Evolutionary conservation across 2,329 filamentous ascomycete species (phyloP).

Genomic region (Akanthomyces uredinophilus): DNA sequence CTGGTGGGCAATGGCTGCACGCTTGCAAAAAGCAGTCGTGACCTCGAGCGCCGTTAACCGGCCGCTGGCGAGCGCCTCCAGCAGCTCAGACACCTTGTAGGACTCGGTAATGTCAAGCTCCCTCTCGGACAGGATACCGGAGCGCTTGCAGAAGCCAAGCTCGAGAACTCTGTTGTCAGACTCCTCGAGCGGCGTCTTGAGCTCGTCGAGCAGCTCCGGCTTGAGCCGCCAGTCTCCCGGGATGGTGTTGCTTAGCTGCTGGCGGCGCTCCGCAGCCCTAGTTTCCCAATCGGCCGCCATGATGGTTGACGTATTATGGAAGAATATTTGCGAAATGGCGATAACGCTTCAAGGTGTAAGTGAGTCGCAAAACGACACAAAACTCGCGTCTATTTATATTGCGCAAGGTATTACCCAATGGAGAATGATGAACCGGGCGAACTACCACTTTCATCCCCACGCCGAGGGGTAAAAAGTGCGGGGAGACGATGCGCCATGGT

Average conservation of each 20-base stretch:
- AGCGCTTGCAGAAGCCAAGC: constrained; percentile 17
- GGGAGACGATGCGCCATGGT: neutral
- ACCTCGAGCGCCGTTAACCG: constrained; percentile 32
- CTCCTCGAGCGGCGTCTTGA: constrained; percentile 12
- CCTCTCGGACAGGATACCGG: constrained; percentile 34
- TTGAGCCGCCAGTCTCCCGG: constrained; percentile 16
- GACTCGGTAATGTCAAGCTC: constrained; percentile 42
- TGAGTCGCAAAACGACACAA: neutral
- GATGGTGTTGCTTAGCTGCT: constrained; percentile 8
- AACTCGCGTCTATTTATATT: too few relatives aligned
- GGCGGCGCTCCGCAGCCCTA: constrained; percentile 9
- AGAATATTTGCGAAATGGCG: neutral
- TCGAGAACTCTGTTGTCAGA: constrained; percentile 17
- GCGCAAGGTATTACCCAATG: too few relatives aligned
- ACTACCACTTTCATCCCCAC: too few relatives aligned
- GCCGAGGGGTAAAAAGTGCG: neutral
- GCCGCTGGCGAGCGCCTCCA: constrained; percentile 29
- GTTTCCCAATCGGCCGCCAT: constrained; percentile 8
- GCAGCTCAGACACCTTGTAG: constrained; percentile 33
- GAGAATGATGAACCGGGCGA: too few relatives aligned
- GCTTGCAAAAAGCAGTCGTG: constrained; percentile 27
- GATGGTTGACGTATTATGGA: neutral
- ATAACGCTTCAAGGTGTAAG: too few relatives aligned
- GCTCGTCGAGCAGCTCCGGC: neutral
- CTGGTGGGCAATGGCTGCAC: constrained; percentile 26